These are phyloP conservation scores for Hippophae tibetana DNA, from an alignment of 306 rosid species.

Conservation along the genomic window DNA sequence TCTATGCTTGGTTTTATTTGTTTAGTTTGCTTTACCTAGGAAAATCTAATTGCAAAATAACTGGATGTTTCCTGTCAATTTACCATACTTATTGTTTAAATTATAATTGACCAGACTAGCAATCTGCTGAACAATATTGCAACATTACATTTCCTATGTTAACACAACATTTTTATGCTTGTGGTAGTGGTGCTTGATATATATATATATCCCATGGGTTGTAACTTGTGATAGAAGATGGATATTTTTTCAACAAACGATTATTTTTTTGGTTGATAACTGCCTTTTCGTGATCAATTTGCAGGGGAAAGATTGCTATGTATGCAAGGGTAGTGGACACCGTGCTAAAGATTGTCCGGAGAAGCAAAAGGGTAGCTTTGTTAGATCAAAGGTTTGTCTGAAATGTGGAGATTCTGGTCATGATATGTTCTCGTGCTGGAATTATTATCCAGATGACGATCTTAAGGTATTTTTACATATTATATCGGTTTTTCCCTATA, in stretches of 20 bases:
- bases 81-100: too few relatives aligned
- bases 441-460: constrained; percentile 53
- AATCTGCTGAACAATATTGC: too few relatives aligned
- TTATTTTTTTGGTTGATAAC: neutral
- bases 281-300: constrained; percentile 2
- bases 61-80: too few relatives aligned
- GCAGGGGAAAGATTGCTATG: constrained; percentile 65
- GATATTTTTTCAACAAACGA: neutral
- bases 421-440: constrained; percentile 74
- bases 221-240: neutral
- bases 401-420: constrained; percentile 84
- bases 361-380: constrained; percentile 30
- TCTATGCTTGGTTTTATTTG: too few relatives aligned
- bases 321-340: constrained; percentile 74
- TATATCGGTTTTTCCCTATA: constrained; percentile 1
- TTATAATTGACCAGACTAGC: too few relatives aligned
- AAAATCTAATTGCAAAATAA: too few relatives aligned
- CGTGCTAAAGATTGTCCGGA: constrained; percentile 84
- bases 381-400: constrained; percentile 42
- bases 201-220: too few relatives aligned
- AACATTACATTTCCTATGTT: too few relatives aligned
- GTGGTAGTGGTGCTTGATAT: too few relatives aligned
- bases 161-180: too few relatives aligned
- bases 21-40: too few relatives aligned
- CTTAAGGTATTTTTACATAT: constrained; percentile 45